Base-by-base conservation (phyloP, 2,329 filamentous ascomycete species). In the Daldinia eschscholtzii region DNA sequence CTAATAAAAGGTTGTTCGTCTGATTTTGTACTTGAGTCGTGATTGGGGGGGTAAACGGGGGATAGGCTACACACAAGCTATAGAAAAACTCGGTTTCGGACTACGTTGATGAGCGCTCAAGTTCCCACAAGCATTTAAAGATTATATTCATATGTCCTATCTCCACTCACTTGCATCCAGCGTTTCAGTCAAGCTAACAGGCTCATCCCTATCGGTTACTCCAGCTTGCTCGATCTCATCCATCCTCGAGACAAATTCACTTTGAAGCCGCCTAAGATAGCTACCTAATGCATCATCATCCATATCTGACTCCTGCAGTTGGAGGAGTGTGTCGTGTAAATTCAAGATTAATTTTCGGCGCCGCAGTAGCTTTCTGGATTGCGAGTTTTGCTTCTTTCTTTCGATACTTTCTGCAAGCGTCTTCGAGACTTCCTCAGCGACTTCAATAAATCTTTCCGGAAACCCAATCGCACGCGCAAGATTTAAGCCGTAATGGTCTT, bases 401-500 rank as follows among this genome's bases (percentile, higher is more conserved):
- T 89, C 86, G 20, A 85, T 83, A 23, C 86, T 86, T 9, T 82
- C 80, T 44, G 89, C 85, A 6, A 98, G 81, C 23, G 86, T 85
- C 2, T 84, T 82, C 0, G 92, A 89, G 4, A 96, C 89, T 0
- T 81, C 76, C 68, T 91, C 88, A 0, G 94, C 95, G 35, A 87
- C 84, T 6, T 90, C 81, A 2, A 97, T 82, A 2, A 97, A 88
- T 0, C 81, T 80, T 0, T 85, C 78, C 0, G 95, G 93, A 6
- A 97, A 85, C 0, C 92, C 90, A 26, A 96, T 85, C 0, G 93
- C 87, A 35, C 88, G 88, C 0, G 95, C 94, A 3, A 98, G 85
- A 0, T 90, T 86, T n/a, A 98, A 86, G 0, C 96, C 96, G 75
- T 99, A 99, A 72, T 93, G 89, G 52, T 88, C 83, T 61, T 93